Percentiles rank a stretch among this genome's conserved stretches.
Conservation (phyloP, 495 filamentous ascomycete genomes). For the Aspergillus homomorphus region DNA sequence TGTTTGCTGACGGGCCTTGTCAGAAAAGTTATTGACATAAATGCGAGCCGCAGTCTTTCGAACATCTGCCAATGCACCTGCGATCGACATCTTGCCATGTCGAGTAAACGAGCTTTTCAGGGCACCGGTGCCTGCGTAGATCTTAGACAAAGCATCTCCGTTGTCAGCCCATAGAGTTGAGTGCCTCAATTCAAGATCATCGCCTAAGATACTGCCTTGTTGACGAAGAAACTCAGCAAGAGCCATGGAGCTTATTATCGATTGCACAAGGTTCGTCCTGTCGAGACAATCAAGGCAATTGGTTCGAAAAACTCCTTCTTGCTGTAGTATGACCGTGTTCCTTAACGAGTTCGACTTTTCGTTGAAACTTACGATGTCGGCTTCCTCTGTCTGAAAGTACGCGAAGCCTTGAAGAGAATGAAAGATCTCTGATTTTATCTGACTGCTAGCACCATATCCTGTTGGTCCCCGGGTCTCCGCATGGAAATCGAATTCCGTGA, state of each 20-base stretch:
- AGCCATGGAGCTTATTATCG: conserved; percentile 88
- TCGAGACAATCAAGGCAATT: conserved; percentile 97
- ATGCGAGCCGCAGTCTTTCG: conserved; percentile 89
- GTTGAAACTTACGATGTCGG: conserved; percentile 8
- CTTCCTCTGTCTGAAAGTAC: conserved; percentile 79
- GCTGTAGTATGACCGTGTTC: conserved; percentile 72
- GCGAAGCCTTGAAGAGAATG: conserved; percentile 80
- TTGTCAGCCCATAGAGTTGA: conserved; percentile 97
- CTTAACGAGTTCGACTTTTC: conserved; percentile 32
- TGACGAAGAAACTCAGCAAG: conserved; percentile 75
- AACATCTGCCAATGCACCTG: conserved; percentile 90
- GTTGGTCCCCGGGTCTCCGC: conserved; percentile 83
- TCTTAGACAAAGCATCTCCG: conserved; percentile 89
- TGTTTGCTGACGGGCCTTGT: conserved; percentile 88
- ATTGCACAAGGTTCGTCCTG: conserved; percentile 93
- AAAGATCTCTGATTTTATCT: conserved; percentile 71
- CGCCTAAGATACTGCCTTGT: conserved; percentile 57
- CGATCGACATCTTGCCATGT: conserved; percentile 91
- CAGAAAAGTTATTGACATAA: conserved; percentile 96
- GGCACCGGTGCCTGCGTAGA: conserved; percentile 95
- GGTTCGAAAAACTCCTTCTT: conserved; percentile 91
- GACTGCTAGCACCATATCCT: conserved; percentile 83
- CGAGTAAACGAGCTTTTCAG: conserved; percentile 95
- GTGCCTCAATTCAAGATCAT: conserved; percentile 88
- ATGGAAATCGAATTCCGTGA: conserved; percentile 92